phyloP scores from a whole-genome alignment of 768 basidiomycete species.

The Sporobolomyces pararoseus region DNA sequence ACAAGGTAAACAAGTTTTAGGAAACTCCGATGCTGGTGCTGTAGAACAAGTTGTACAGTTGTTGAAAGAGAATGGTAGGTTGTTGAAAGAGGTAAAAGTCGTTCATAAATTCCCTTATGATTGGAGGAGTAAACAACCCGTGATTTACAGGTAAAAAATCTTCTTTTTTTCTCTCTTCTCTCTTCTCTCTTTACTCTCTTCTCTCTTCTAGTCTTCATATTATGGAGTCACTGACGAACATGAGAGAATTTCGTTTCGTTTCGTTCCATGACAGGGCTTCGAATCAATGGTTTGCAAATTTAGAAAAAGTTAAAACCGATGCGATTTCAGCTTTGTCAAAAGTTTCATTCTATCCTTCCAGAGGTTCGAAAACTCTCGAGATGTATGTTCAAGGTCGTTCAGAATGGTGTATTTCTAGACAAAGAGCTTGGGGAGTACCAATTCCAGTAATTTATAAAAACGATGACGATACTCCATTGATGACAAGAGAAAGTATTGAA shows the following conservation, averaged over 20 bases:
- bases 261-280: conserved; percentile 62
- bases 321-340: conserved; percentile 66
- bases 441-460: conserved; percentile 72
- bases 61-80: conserved; percentile 55
- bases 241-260: background rate
- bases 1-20: conserved; percentile 67
- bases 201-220: background rate
- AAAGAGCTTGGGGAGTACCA: conserved; percentile 95
- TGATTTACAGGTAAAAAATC: conserved; percentile 72
- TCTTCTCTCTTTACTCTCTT: background rate
- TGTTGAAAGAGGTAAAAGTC: conserved; percentile 67
- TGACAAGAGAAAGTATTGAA: conserved; percentile 52
- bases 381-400: conserved; percentile 80
- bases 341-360: conserved; percentile 71
- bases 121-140: conserved; percentile 89
- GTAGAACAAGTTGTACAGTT: conserved; percentile 64
- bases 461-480: too few species aligned
- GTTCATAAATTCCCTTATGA: conserved; percentile 92
- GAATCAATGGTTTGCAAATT: conserved; percentile 94
- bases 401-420: conserved; percentile 98
- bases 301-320: conserved; percentile 73
- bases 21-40: too few species aligned
- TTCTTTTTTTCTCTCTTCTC: background rate
- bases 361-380: conserved; percentile 84
- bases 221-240: too few species aligned